A percentile compares a stretch with the other conserved stretches of the same genome.
Evolutionary conservation across 2,329 filamentous ascomycete species (phyloP).

Genomic region (Talaromyces pinophilus): DNA sequence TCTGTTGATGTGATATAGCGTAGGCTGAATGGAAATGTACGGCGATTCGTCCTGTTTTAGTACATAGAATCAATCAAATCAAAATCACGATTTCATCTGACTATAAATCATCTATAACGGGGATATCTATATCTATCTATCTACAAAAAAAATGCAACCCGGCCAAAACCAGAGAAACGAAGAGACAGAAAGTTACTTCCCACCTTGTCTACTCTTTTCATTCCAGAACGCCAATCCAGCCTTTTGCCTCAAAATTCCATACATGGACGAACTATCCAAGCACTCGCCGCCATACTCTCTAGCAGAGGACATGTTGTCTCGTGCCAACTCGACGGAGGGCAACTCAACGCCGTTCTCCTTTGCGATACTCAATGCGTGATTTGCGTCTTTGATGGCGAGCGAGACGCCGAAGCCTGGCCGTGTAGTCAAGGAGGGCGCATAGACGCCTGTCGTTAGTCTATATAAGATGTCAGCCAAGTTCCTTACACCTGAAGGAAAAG

Average conservation of each 20-base stretch:
- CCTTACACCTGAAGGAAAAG: neutral
- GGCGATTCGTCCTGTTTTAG: conserved; percentile 6
- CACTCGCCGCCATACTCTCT: conserved; percentile 41
- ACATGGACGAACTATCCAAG: conserved; percentile 44
- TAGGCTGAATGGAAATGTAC: conserved; percentile 12
- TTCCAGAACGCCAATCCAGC: conserved; percentile 43
- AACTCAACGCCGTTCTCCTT: conserved; percentile 35
- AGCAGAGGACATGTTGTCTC: conserved; percentile 39
- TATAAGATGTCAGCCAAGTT: neutral
- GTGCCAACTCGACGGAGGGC: conserved; percentile 38
- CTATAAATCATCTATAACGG: neutral
- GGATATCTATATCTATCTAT: conserved; percentile 4
- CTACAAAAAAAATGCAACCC: neutral
- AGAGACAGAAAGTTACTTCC: conserved; percentile 4
- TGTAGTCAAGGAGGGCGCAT: conserved; percentile 41
- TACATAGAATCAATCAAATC: conserved; percentile 22
- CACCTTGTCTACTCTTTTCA: conserved; percentile 36
- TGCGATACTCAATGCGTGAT: conserved; percentile 38
- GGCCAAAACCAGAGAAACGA: neutral
- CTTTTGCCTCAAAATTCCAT: conserved; percentile 39
- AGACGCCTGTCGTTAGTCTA: conserved; percentile 47
- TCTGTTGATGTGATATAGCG: conserved; percentile 21
- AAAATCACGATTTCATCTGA: conserved; percentile 11
- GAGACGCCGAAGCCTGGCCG: conserved; percentile 42
- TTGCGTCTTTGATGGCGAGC: conserved; percentile 42